A percentile compares a stretch with the other conserved stretches of the same genome.
Evolutionary conservation across 1,139 yeast species (phyloP).

Genomic region (Yamadazyma epiphylla): DNA sequence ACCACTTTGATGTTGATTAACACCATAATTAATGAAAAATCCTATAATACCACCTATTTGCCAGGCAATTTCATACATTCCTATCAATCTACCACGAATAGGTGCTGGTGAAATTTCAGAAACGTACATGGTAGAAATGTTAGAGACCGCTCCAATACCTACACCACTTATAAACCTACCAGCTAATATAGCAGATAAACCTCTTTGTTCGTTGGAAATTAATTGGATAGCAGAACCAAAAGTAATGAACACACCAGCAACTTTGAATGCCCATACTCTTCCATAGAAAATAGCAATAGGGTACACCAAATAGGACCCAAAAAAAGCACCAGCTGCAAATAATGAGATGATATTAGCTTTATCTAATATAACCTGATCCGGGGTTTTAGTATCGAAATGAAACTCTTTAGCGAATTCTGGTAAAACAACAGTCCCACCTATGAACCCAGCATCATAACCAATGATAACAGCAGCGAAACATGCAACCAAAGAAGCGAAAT

Average conservation of each 20-base stretch:
- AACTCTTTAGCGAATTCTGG: conserved; percentile 22
- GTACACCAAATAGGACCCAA: conserved; percentile 23
- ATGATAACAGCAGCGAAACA: conserved; percentile 32
- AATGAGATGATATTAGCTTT: conserved; percentile 28
- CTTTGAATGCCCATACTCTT: conserved; percentile 18
- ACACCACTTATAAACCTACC: conserved; percentile 21
- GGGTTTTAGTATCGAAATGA: conserved; percentile 17
- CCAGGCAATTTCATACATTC: conserved; percentile 47
- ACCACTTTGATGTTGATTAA: conserved; percentile 16
- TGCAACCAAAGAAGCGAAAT: conserved; percentile 22
- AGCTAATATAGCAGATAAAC: conserved; percentile 6
- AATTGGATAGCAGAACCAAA: conserved; percentile 36
- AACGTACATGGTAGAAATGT: conserved; percentile 28
- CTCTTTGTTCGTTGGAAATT: conserved; percentile 3
- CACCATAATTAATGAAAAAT: conserved; percentile 40
- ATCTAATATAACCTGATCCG: conserved; percentile 11
- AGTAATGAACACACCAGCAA: conserved; percentile 29
- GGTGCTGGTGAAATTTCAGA: conserved; percentile 25
- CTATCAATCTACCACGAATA: conserved; percentile 38
- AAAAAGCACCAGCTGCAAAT: conserved; percentile 31
- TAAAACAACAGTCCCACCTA: conserved; percentile 27
- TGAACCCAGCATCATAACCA: conserved; percentile 31
- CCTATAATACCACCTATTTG: conserved; percentile 46
- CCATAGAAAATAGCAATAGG: conserved; percentile 25
- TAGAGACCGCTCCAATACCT: conserved; percentile 30